Base-by-base conservation (phyloP, 441 rosid genomes). In the Dalechampia spathulata region DNA sequence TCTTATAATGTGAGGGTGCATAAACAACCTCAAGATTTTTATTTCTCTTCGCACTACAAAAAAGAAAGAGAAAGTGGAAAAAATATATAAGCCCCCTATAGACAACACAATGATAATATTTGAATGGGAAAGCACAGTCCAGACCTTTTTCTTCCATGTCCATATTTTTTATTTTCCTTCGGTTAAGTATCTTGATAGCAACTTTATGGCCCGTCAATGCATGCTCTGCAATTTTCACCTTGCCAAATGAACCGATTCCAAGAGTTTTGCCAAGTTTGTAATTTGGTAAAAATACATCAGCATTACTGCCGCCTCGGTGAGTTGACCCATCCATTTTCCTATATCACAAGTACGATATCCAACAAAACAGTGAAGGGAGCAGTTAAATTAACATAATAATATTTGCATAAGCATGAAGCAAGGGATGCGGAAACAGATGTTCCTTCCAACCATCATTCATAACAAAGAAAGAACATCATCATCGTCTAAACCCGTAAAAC, bases 141-240 rank as follows among this genome's bases (percentile, higher is more conserved):
- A n/a, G 65, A 89, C 99, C 99, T 90, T 93, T 93, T 70, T 85
- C 95, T 71, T 93, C 96, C 99, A 90, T 93, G 26, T 87, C 93
- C 96, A 85, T 73, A 55, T 74, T 82, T 70, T 74, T 87, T 60
- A 93, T 87, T 79, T 87, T 93, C 46, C 91, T 85, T 9, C 99
- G 94, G 59, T 93, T 93, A 52, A 93, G 96, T 60, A 93, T 87
- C 80, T 93, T 93, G 61, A 93, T 76, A 41, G 99, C 99, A 64
- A 93, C 99, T 75, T 93, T 90, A 64, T 87, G 90, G 47, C 97
- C 87, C 0, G 97, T 93, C 68, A 80, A 73, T 52, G 77, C 78
- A 75, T 93, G 99, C 75, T 82, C 95, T 1, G 99, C 99, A 62
- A 90, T 80, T 70, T 90, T 93, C 50, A 93, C 99, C 79, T 93